phyloP scores from a whole-genome alignment of 2,329 filamentous ascomycete species.

The Cladorrhinum sp. region DNA sequence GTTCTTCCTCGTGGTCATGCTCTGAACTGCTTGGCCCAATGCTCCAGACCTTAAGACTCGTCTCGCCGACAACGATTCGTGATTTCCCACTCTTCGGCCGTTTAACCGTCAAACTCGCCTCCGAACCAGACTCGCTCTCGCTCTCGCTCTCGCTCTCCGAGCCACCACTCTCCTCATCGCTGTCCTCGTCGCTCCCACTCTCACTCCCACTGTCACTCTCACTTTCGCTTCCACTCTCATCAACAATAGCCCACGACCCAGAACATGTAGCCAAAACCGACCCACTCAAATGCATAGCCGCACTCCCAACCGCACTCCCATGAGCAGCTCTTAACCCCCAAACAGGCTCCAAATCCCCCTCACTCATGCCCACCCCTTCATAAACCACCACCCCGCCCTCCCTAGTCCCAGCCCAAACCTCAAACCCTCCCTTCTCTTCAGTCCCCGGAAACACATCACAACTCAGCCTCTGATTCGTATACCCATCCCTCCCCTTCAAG shows the following conservation, averaged over 20 bases:
- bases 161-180: neutral
- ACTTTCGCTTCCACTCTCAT: constrained; percentile 25
- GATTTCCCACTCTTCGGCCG: neutral
- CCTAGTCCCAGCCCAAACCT: constrained; percentile 60
- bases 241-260: constrained; percentile 47
- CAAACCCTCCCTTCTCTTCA: constrained; percentile 43
- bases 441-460: constrained; percentile 52
- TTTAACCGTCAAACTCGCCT: neutral
- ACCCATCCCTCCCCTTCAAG: constrained; percentile 48
- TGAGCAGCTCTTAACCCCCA: constrained; percentile 51
- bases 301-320: constrained; percentile 46
- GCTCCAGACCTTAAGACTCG: constrained; percentile 47
- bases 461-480: constrained; percentile 54
- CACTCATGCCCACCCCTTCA: constrained; percentile 51
- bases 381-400: constrained; percentile 56
- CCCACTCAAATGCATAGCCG: constrained; percentile 51
- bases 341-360: constrained; percentile 42
- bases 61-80: constrained; percentile 35
- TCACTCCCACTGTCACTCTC: constrained; percentile 12
- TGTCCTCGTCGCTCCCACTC: constrained; percentile 7
- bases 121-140: constrained; percentile 7
- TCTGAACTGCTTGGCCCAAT: constrained; percentile 25
- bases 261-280: constrained; percentile 57
- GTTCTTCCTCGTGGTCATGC: neutral
- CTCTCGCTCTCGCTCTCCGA: neutral